Conservation (phyloP, 2,329 filamentous ascomycete species). For the Cladophialophora yegresii region DNA sequence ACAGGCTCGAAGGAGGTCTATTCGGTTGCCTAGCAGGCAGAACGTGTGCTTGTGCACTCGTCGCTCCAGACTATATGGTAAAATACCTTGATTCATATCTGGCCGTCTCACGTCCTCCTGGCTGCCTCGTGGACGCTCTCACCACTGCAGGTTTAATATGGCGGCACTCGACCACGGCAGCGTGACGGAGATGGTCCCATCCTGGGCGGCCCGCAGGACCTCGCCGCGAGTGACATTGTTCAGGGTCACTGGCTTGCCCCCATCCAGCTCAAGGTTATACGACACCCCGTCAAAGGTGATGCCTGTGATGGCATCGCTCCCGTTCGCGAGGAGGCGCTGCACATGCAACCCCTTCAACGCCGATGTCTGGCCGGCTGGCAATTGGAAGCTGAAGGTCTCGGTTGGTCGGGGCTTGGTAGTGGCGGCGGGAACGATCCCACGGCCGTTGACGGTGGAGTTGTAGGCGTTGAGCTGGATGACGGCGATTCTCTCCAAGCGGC, state of each 20-base stretch:
- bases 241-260: constrained; percentile 57
- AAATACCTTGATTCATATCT: background rate
- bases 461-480: constrained; percentile 62
- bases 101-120: background rate
- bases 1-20: background rate
- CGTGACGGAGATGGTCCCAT: constrained; percentile 41
- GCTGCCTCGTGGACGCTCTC: background rate
- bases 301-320: constrained; percentile 64
- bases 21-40: background rate
- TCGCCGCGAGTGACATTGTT: constrained; percentile 59
- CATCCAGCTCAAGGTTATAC: constrained; percentile 62
- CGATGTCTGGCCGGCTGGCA: constrained; percentile 31
- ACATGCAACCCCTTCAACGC: constrained; percentile 41
- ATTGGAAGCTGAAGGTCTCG: constrained; percentile 37
- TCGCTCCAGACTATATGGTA: background rate
- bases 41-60: background rate
- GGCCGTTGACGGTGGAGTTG: constrained; percentile 56
- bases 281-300: constrained; percentile 64
- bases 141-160: constrained; percentile 35
- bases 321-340: constrained; percentile 60
- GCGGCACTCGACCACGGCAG: constrained; percentile 39
- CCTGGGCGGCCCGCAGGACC: constrained; percentile 40
- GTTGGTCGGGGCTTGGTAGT: constrained; percentile 26
- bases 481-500: constrained; percentile 52
- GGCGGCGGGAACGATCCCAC: constrained; percentile 34